Evolutionary conservation across 2,329 filamentous ascomycete species (phyloP), one percentile per base, ranked within the genome.

Genomic region (Coniochaeta hoffmannii): DNA sequence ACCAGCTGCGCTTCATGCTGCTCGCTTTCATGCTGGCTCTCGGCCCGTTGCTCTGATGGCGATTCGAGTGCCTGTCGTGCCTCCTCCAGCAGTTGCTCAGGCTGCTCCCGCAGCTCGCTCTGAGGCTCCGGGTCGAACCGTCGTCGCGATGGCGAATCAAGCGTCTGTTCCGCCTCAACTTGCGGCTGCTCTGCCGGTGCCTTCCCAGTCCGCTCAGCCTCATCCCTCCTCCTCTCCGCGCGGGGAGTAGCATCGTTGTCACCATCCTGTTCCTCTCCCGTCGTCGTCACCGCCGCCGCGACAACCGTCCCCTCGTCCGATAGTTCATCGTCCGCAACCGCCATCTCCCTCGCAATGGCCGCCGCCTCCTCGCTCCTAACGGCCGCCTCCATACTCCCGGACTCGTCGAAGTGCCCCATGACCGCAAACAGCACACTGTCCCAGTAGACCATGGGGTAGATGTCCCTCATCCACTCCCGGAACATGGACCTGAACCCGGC

Each of bases 401-500:
- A 3, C 22, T 28, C 41, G 19, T 22, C 41, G 9, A 46, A 15
- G n/a, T 24, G 15, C 41, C 41, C 22, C 41, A 46, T 46, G 9
- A 12, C 19, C 41, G 11, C 7, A 28, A 46, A 46, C 24, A 28
- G 5, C 15, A 51, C 28, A 32, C 28, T 51, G 28, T 51, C 49
- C 17, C 17, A 34, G 17, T 19, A 31, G 22, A 15, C 4, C 49
- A 32, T 19, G 8, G 26, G 26, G 22, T 31, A 51, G 17, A 51
- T 51, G 28, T 31, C 28, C 26, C n/a, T 26, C 28, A 2, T 14
- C 64, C 63, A 64, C 26, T 59, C 44, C 26, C 28, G 38, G 28
- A 63, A 62, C n/a, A 53, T 51, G 9, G 17, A 28, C 2, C 50
- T 50, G 50, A 67, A 69, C 12, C 46, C 56, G 3, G 41, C 54